phyloP scores from a whole-genome alignment of 2,329 filamentous ascomycete species.

The Exophiala mesophila region DNA sequence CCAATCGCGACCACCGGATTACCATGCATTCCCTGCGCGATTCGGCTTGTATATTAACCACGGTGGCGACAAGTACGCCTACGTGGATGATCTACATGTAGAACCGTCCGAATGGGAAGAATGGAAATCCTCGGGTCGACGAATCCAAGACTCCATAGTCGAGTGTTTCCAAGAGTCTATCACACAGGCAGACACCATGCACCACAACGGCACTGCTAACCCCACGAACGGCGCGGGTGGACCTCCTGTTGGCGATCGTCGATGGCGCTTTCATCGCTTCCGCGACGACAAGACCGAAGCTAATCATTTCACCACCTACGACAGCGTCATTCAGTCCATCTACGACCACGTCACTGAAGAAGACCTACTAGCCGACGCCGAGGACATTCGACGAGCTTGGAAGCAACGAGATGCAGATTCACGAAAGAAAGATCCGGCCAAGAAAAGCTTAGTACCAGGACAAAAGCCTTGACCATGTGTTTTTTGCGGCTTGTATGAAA shows the following conservation, averaged over 20 bases:
- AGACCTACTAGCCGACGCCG: constrained; percentile 67
- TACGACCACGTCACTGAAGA: constrained; percentile 76
- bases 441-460: no score
- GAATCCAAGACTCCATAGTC: constrained; percentile 80
- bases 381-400: constrained; percentile 72
- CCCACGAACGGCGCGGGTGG: constrained; percentile 1
- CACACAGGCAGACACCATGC: not conserved
- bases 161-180: constrained; percentile 73
- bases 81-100: constrained; percentile 64
- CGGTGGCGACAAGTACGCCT: constrained; percentile 58
- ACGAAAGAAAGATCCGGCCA: constrained; percentile 8
- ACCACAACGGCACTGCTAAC: constrained; percentile 4
- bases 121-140: constrained; percentile 67
- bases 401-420: constrained; percentile 53
- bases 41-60: constrained; percentile 67
- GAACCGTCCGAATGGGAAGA: constrained; percentile 76
- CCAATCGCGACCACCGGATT: constrained; percentile 67
- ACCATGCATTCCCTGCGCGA: constrained; percentile 65
- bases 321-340: constrained; percentile 86
- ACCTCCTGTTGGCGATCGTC: not conserved
- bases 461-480: no score
- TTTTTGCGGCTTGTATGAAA: no score
- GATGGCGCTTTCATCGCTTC: constrained; percentile 83
- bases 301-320: constrained; percentile 80
- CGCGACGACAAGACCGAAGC: constrained; percentile 88